Conservation (phyloP, 2,329 filamentous ascomycete species). For the Botrytis deweyae region DNA sequence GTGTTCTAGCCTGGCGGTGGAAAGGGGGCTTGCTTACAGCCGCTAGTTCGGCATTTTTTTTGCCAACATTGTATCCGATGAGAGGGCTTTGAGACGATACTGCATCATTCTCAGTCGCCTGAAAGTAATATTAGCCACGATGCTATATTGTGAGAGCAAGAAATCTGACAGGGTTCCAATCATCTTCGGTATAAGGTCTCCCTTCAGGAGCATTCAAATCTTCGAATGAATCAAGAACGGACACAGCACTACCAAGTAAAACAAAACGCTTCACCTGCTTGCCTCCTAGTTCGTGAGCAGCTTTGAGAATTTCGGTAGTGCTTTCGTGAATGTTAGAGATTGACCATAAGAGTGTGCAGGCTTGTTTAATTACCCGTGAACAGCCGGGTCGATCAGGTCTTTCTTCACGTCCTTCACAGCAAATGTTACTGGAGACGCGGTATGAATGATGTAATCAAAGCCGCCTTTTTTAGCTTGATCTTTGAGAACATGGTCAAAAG, state of each 20-base stretch:
- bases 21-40: slow-evolving; percentile 38
- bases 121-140: background rate
- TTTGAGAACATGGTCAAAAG: slow-evolving; percentile 56
- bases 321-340: slow-evolving; percentile 31
- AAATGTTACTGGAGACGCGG: slow-evolving; percentile 55
- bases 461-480: slow-evolving; percentile 56
- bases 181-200: slow-evolving; percentile 51
- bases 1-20: background rate
- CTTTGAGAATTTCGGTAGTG: slow-evolving; percentile 68
- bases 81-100: slow-evolving; percentile 45
- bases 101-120: slow-evolving; percentile 25
- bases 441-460: slow-evolving; percentile 56
- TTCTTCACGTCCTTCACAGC: slow-evolving; percentile 36
- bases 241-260: slow-evolving; percentile 52
- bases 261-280: slow-evolving; percentile 41
- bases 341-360: background rate
- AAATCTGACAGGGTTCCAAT: slow-evolving; percentile 51
- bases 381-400: slow-evolving; percentile 51
- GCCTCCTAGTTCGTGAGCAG: slow-evolving; percentile 57
- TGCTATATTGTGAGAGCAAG: slow-evolving; percentile 42
- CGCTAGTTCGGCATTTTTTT: slow-evolving; percentile 63
- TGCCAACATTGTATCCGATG: slow-evolving; percentile 41
- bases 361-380: slow-evolving; percentile 43
- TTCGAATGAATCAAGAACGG: slow-evolving; percentile 60
- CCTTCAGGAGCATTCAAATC: slow-evolving; percentile 50